Percentiles rank a stretch among this genome's conserved stretches.
phyloP scores from a whole-genome alignment of 306 rosid genomes.

The Trichosanthes cucumerina region DNA sequence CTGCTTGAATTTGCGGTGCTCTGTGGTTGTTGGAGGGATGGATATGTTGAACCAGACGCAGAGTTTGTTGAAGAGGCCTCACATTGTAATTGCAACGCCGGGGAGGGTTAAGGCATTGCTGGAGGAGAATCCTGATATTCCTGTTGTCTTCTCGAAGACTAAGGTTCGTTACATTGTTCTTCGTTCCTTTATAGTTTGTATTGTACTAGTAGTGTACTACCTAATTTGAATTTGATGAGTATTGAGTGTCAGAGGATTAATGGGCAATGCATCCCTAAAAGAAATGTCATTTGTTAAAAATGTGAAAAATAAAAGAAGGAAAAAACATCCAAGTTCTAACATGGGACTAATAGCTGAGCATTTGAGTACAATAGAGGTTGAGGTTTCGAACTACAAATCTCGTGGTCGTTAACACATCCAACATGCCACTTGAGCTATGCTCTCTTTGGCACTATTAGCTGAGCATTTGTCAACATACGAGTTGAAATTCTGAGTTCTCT shows the following conservation, averaged over 20 bases:
- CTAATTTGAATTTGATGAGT: not conserved
- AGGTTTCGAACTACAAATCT: no score
- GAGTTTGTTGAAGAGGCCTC: constrained; percentile 55
- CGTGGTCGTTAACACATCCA: no score
- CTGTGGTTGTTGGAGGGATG: constrained; percentile 80
- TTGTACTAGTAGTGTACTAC: not conserved
- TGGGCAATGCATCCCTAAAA: not conserved
- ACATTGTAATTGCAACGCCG: constrained; percentile 75
- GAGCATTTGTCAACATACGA: not conserved
- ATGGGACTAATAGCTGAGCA: not conserved
- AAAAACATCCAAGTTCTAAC: not conserved
- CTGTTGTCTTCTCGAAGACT: constrained; percentile 47
- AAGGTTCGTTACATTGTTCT: constrained; percentile 30
- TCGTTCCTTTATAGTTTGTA: not conserved
- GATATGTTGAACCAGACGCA: constrained; percentile 54
- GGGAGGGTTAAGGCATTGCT: constrained; percentile 73
- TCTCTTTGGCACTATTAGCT: not conserved
- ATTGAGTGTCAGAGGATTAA: not conserved
- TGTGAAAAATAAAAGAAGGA: not conserved
- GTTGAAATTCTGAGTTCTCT: not conserved
- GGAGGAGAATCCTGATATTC: constrained; percentile 50
- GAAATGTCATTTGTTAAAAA: not conserved
- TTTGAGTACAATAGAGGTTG: no score
- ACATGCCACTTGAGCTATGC: no score
- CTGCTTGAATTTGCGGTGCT: constrained; percentile 41